Percentiles rank a stretch among this genome's conserved stretches.
Evolutionary conservation across 768 basidiomycete species (phyloP).

Genomic region (Rhizopogon rudus): DNA sequence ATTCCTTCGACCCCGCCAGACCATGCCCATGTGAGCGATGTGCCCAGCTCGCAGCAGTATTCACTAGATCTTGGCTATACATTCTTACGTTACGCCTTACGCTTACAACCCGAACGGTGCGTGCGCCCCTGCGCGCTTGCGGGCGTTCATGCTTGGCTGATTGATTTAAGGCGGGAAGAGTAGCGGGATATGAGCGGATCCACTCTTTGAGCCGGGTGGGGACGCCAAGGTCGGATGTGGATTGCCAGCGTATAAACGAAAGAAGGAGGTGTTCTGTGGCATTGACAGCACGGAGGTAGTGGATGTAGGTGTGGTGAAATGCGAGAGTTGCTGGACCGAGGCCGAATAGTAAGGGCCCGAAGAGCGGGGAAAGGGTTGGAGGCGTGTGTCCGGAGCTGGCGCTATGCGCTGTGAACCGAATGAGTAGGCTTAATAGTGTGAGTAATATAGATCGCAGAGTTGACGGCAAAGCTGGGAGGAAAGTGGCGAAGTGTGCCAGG

Average conservation of each 20-base stretch:
- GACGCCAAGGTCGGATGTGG: slow-evolving; percentile 45
- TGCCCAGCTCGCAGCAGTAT: slow-evolving; percentile 50
- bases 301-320: slow-evolving; percentile 54
- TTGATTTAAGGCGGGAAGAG: slow-evolving; percentile 59
- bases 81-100: slow-evolving; percentile 81
- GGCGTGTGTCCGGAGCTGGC: slow-evolving; percentile 87
- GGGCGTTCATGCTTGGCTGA: slow-evolving; percentile 44
- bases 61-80: slow-evolving; percentile 84
- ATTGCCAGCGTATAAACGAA: slow-evolving; percentile 79
- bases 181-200: slow-evolving; percentile 85
- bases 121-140: slow-evolving; percentile 69
- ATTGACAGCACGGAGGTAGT: slow-evolving; percentile 76
- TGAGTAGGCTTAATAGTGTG: slow-evolving; percentile 75
- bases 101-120: slow-evolving; percentile 71
- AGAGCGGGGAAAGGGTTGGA: slow-evolving; percentile 82
- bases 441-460: slow-evolving; percentile 56
- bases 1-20: slow-evolving; percentile 62
- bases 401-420: slow-evolving; percentile 79
- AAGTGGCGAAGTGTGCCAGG: slow-evolving; percentile 63
- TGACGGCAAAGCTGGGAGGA: slow-evolving; percentile 51
- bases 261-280: slow-evolving; percentile 95
- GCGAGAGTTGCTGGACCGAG: slow-evolving; percentile 49
- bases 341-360: slow-evolving; percentile 88
- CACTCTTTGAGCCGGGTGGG: slow-evolving; percentile 87
- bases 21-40: slow-evolving; percentile 30